Evolutionary conservation across 805 yeast genomes (phyloP), one percentile per base, ranked within the genome.

Genomic region (Saccharomycopsis sp.): DNA sequence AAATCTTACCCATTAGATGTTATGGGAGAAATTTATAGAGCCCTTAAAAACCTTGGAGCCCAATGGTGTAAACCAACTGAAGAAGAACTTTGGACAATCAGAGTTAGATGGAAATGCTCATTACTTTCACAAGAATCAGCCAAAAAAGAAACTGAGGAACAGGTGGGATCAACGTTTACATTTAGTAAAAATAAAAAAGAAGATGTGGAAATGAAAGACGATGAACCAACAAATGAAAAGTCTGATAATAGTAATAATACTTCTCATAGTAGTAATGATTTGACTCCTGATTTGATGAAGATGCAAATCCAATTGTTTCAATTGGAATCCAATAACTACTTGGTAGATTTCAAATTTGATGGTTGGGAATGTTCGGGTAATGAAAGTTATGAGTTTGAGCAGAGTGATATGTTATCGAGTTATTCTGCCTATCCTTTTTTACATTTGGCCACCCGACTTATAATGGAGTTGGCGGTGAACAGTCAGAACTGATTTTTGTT

Each of bases 301-400:
- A 89, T 92, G 96, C 92, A 88, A 53, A 92, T 92, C 44, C 98
- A 92, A 59, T 69, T 92, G 44, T 92, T 89, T 62, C 96, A 89
- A 58, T 68, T 92, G 48, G 98, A 92, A 57, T 95, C 95, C 34
- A 89, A 92, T 60, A 89, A 89, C 57, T 92, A 92, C 55, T 67
- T 92, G 38, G 97, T 92, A 8, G 98, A 92, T 60, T 92, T 92
- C 67, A 92, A 92, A 61, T 92, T 89, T 57, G 97, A 89, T 58
- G 97, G 97, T 1, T 89, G 96, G 95, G 96, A 88, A 55, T 51
- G 30, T 50, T 54, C 37, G 50, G 56, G n/a, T 52, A 54, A 31
- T 31, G 37, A 36, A 17, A 37, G 18, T 10, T 26, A 34, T 15
- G 46, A 38, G 21, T 43, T 42, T 28, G 44, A 43, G 25, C 43